Base-by-base conservation (phyloP, 2,329 filamentous ascomycete genomes). In the Dactylellina leptospora region DNA sequence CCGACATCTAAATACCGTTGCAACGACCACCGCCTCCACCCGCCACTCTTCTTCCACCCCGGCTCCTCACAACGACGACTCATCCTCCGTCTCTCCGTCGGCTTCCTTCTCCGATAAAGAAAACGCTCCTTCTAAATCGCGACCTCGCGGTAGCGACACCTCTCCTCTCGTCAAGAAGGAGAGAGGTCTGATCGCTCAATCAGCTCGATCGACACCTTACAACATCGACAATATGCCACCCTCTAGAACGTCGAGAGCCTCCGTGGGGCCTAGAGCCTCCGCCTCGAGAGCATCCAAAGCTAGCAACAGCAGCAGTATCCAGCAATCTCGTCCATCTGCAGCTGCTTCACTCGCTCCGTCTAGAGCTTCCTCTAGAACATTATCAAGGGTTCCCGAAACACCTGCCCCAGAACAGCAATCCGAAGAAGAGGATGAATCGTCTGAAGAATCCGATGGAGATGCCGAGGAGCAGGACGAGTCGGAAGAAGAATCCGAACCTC, bases 21-120 rank as follows among this genome's bases (percentile, higher is more conserved):
- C n/a, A 6, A 44, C 38, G 6, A 33, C 28, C 61, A 22, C 13
- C 20, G 22, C 28, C 23, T 11, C 27, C 10, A 3, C 28, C 36
- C 56, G 42, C 33, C 56, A 58, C 4, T 18, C 20, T 11, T 63
- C 58, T 3, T 59, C 47, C 22, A 51, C 66, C 5, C 36, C 66
- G 6, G 33, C 33, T 1, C 28, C 40, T 13, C 58, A 56, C 36
- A 40, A 48, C 60, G n/a, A 64, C 33, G 30, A 28, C 2, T 66
- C 61, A 5, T 8, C 11, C 33, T 11, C 25, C 18, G 47, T 45
- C 18, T 59, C 58, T 22, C 58, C 58, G 33, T 50, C 64, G 5
- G 53, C 36, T n/a, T 59, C 66, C n/a, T 63, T 63, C 53, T 71
- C 66, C 44, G 66, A 71, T 13, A 71, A 71, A 36, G 66, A 71